Base-by-base conservation (phyloP, 2,329 filamentous ascomycete species). In the Chaetomiaceae sp. region DNA sequence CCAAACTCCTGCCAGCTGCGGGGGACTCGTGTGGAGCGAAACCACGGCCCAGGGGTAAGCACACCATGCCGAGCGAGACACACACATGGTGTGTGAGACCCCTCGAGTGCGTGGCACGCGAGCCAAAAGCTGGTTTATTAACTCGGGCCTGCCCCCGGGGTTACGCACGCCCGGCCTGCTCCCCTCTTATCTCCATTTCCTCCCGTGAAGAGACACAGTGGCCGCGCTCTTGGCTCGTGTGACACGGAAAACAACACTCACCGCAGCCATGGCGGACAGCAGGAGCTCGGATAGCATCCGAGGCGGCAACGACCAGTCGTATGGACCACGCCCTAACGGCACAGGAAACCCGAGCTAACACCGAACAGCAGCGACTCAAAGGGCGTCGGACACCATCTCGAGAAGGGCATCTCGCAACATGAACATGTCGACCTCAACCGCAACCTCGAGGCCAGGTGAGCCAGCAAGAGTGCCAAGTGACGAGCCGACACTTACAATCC, bases 391-490 rank as follows among this genome's bases (percentile, higher is more conserved):
- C 33, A 47, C 3, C 53, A 47, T 20, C 45, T 53, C 19, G 48
- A 57, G 40, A 56, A 48, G n/a, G 55, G 49, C 14, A 12, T 23
- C 22, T 50, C 46, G 27, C 45, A 45, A 17, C 31, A 15, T 1
- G 47, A 47, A 29, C 47, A 59, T 34, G 53, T 56, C 25, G 51
- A 58, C 23, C 37, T 55, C 11, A 59, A 58, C 51, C 23, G 34
- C 15, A 63, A 61, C 40, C 48, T 63, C 43, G 55, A 59, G 33
- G 57, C 58, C 33, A 81, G 33, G 59, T 61, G 33, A 50, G 49
- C 11, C 46, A 17, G 12, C 11, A n/a, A 25, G 1, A 17, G 6
- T n/a, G 22, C n/a, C 0, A 6, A 19, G n/a, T 8, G 9, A 31
- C 14, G 27, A 39, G 25, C 25, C 37, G 2, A 47, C 1, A 34